Conservation (phyloP, 2,329 filamentous ascomycete species). For the Venturia pyrina region DNA sequence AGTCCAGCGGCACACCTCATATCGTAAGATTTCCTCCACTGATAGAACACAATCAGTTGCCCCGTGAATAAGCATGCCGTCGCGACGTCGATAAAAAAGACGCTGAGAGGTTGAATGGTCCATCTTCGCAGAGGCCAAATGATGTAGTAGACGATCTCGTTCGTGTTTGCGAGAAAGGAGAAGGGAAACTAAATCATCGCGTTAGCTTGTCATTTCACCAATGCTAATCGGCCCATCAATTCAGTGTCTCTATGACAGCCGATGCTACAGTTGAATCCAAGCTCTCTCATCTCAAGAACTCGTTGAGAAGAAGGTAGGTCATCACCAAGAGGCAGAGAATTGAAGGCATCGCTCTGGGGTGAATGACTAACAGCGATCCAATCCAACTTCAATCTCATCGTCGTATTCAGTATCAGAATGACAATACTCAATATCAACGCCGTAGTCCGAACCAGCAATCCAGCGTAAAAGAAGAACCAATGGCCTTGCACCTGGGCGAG, state of each 20-base stretch:
- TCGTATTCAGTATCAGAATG: constrained; percentile 4
- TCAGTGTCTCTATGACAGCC: too few species aligned
- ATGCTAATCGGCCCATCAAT: too few species aligned
- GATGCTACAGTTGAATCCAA: too few species aligned
- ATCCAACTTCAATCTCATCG: background rate
- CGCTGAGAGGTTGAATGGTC: background rate
- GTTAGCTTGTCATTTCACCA: background rate
- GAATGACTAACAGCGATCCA: background rate
- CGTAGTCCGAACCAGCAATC: background rate
- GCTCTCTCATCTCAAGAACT: too few species aligned
- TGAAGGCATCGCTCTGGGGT: background rate
- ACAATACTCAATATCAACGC: background rate
- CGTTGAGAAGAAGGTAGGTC: too few species aligned
- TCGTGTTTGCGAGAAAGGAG: background rate
- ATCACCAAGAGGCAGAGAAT: too few species aligned
- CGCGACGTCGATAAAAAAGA: background rate
- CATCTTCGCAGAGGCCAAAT: background rate
- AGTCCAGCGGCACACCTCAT: constrained; percentile 1
- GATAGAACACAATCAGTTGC: background rate
- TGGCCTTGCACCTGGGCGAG: background rate
- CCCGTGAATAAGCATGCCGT: background rate
- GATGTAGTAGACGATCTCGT: constrained; percentile 3
- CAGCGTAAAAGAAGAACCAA: constrained; percentile 1
- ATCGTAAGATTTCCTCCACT: background rate
- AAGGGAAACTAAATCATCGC: background rate